phyloP scores from a whole-genome alignment of 2,329 filamentous ascomycete genomes.

The Penicillium oxalicum region DNA sequence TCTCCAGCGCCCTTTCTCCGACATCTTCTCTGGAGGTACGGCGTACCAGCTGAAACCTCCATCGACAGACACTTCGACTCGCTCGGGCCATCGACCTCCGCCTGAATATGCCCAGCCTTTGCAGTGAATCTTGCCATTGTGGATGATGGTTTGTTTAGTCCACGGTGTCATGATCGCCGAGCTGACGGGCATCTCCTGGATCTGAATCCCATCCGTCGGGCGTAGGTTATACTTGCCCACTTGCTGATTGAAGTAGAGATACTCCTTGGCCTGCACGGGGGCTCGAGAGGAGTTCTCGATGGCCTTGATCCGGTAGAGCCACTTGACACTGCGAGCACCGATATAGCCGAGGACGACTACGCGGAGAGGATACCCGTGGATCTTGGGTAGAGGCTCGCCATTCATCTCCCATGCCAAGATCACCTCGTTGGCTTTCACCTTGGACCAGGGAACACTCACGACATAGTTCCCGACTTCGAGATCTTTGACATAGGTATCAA shows the following conservation, averaged over 20 bases:
- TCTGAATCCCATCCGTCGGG: constrained; percentile 57
- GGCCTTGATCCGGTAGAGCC: constrained; percentile 58
- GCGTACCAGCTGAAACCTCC: constrained; percentile 61
- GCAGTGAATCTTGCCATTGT: constrained; percentile 53
- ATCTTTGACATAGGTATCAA: constrained; percentile 68
- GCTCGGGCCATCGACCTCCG: constrained; percentile 54
- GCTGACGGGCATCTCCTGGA: constrained; percentile 67
- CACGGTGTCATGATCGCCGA: constrained; percentile 61
- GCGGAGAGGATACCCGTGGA: constrained; percentile 61
- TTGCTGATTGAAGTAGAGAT: constrained; percentile 64
- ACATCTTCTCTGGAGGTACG: constrained; percentile 55
- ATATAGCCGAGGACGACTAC: constrained; percentile 62
- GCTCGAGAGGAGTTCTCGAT: constrained; percentile 52
- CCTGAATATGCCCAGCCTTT: constrained; percentile 57
- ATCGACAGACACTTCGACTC: constrained; percentile 59
- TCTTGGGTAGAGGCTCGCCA: constrained; percentile 55
- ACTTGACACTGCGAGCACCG: constrained; percentile 59
- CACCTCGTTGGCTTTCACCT: constrained; percentile 62
- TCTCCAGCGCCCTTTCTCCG: constrained; percentile 55
- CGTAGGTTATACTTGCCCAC: constrained; percentile 60
- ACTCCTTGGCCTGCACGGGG: constrained; percentile 60
- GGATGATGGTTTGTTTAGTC: constrained; percentile 56
- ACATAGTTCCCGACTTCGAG: constrained; percentile 60
- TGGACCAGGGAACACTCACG: constrained; percentile 61
- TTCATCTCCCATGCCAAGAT: constrained; percentile 69